Conservation (phyloP, 2,329 filamentous ascomycete species). For the Sclerotinia spermophila region DNA sequence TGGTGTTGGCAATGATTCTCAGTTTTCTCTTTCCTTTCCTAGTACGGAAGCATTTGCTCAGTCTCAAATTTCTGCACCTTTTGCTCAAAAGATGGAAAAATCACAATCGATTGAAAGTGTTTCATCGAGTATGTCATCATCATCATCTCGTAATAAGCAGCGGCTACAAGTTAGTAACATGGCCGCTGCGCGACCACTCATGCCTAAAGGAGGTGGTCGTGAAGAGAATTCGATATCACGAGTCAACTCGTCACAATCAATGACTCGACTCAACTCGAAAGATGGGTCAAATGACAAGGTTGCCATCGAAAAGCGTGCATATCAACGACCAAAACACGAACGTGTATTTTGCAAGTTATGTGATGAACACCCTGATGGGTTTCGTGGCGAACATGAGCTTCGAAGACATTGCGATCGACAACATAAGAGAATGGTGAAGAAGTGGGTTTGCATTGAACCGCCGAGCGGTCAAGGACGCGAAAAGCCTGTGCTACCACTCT, state of each 20-base stretch:
- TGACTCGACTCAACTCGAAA: slow-evolving; percentile 33
- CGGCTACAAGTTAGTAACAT: slow-evolving; percentile 34
- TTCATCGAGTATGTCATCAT: slow-evolving; percentile 34
- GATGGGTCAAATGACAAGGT: slow-evolving; percentile 35
- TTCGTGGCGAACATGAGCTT: slow-evolving; percentile 85
- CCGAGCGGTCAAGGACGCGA: slow-evolving; percentile 46
- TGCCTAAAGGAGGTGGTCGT: slow-evolving; percentile 35
- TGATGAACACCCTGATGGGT: slow-evolving; percentile 78
- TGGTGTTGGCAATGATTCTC: slow-evolving; percentile 36
- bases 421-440: slow-evolving; percentile 56
- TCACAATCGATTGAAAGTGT: slow-evolving; percentile 37
- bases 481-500: slow-evolving; percentile 59
- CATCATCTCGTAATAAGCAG: slow-evolving; percentile 35
- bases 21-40: slow-evolving; percentile 33
- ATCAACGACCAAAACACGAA: slow-evolving; percentile 38
- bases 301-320: slow-evolving; percentile 34
- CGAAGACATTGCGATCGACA: slow-evolving; percentile 64
- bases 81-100: slow-evolving; percentile 37
- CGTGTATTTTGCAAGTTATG: slow-evolving; percentile 62
- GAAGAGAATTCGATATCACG: slow-evolving; percentile 32
- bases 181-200: slow-evolving; percentile 33
- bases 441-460: slow-evolving; percentile 58
- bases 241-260: slow-evolving; percentile 34
- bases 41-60: slow-evolving; percentile 24
- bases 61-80: slow-evolving; percentile 30